Evolutionary conservation across 2,329 filamentous ascomycete species (phyloP), one percentile per base, ranked within the genome.

Genomic region (Esteya vermicola): DNA sequence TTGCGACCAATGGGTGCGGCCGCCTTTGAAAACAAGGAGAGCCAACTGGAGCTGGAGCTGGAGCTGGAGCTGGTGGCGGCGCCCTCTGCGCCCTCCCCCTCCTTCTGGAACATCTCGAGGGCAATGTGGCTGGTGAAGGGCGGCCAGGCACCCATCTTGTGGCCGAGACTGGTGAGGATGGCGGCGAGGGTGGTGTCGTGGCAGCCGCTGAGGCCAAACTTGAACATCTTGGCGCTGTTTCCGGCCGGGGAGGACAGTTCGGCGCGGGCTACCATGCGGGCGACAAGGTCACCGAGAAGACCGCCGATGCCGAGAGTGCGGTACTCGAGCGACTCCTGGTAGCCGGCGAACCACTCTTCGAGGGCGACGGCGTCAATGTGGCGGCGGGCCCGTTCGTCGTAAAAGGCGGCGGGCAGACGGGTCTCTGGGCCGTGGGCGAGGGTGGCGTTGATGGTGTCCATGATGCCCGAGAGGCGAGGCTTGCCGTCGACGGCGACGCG

Each of bases 291-390:
- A 23, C 86, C 89, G 53, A 94, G 66, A 9, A 96, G 65, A 10
- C 72, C 74, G 22, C 91, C 91, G 46, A 95, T 91, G 4, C 89
- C 91, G 3, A 96, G 68, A 47, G 72, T 75, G n/a, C 89, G 80
- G 60, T 94, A 96, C 58, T 96, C 91, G 32, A 64, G 62, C 45
- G 76, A 86, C 59, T 95, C 88, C 42, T 70, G 70, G 57, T 93
- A 96, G 3, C 91, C 89, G 18, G 73, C 65, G 57, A 81, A 96
- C 91, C 91, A 96, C 61, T 96, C 91, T 52, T 98, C 88, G 0
- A 88, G 78, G 22, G 72, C 76, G 43, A 95, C 79, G 55, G 76
- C 81, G 42, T 78, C 65, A 42, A 91, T 74, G 45, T 86, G 81
- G 4, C 68, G 66, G 37, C 75, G 69, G 4, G 71, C 75, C 52